Base-by-base conservation (phyloP, 2,329 filamentous ascomycete species). In the Fulvia fulva region DNA sequence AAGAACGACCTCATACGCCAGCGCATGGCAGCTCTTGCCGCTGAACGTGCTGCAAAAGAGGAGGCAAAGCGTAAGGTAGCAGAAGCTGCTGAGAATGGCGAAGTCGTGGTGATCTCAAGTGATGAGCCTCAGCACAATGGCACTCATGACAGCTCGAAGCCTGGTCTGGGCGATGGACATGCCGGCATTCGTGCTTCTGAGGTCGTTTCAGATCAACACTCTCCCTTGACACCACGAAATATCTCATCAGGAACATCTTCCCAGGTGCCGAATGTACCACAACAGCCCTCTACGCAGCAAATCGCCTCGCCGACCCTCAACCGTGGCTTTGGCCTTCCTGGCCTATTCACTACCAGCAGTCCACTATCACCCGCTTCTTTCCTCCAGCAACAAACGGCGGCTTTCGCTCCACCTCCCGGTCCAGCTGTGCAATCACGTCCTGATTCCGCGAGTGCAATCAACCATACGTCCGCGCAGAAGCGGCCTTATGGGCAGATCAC, bases 11-110 rank as follows among this genome's bases (percentile, higher is more conserved):
- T 91, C 30, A 80, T 92, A 49, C 85, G 90, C 63, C 84, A 90
- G 69, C 91, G 90, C 65, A 87, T 96, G 69, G 89, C 91, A 59
- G 87, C 87, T 22, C 76, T 94, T 22, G 85, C 85, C 65, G 70
- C 67, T 3, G 59, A 65, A 45, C 65, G 63, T 37, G 66, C 68
- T 44, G 63, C 65, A 28, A 64, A 61, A 53, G 56, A 60, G 51
- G 59, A 54, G 19, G 49, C 46, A n/a, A 62, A 58, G 51, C 51
- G 47, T 28, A 50, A 50, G 26, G 47, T 12, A 28, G 47, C 47
- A 21, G 47, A 50, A 32, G 47, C 47, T 4, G 23, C 9, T 9
- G 23, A 8, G 16, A 19, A 14, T 11, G 22, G 21, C 19, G 21
- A 47, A 9, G 57, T 61, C 26, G 53, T 51, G 14, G 37, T 50